phyloP scores from a whole-genome alignment of 768 basidiomycete genomes.

The Kwoniella dejecticola region DNA sequence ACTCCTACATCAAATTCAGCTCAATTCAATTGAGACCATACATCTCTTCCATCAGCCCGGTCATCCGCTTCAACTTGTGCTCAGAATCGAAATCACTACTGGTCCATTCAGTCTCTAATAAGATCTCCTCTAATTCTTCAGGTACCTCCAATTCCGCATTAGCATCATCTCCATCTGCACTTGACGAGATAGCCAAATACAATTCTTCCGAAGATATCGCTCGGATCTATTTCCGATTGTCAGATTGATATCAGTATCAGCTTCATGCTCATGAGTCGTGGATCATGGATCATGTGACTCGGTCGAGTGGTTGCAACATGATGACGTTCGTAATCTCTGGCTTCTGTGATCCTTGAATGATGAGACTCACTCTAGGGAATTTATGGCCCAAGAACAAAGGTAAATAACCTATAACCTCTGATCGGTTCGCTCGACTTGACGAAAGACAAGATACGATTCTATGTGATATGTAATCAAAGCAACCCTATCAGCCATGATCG shows the following conservation, averaged over 20 bases:
- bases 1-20: no score
- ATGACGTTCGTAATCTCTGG: no score
- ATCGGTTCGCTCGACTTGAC: slow-evolving; percentile 59
- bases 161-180: no score
- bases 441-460: slow-evolving; percentile 71
- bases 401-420: slow-evolving; percentile 60
- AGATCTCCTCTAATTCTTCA: slow-evolving; percentile 38
- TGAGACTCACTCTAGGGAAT: slow-evolving; percentile 70
- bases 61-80: neutral
- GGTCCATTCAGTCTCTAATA: slow-evolving; percentile 38
- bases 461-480: neutral
- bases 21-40: no score
- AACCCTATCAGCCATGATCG: no score
- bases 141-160: slow-evolving; percentile 30
- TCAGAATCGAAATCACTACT: slow-evolving; percentile 12
- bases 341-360: neutral
- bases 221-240: slow-evolving; percentile 66
- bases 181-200: slow-evolving; percentile 64
- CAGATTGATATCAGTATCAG: neutral
- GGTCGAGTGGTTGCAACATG: no score
- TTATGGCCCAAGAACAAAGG: slow-evolving; percentile 71
- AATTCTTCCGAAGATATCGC: slow-evolving; percentile 78
- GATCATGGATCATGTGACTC: no score
- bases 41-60: no score
- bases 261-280: no score